These are phyloP conservation scores for Ceratopteris richardii DNA, from an alignment of 75 land plant genomes.

Conservation along the genomic window DNA sequence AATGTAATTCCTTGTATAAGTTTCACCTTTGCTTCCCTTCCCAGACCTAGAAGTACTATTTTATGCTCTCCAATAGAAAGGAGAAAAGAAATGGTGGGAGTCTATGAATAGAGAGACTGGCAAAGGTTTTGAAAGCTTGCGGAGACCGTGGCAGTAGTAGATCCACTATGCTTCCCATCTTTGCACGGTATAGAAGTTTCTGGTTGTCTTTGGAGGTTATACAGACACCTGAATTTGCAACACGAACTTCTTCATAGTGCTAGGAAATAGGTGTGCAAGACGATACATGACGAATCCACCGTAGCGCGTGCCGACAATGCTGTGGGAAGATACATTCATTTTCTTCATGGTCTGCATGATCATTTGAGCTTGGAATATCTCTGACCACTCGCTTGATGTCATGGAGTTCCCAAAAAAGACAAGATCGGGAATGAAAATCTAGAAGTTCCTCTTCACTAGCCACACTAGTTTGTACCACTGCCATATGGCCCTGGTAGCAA, in stretches of 20 bases:
- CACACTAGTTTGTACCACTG: constrained; percentile 24
- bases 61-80: constrained; percentile 37
- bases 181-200: constrained; percentile 23
- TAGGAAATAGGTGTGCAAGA: constrained; percentile 40
- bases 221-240: constrained; percentile 66
- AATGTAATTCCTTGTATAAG: constrained; percentile 53
- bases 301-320: constrained; percentile 70
- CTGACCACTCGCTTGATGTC: constrained; percentile 29
- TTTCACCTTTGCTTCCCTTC: constrained; percentile 46
- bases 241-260: constrained; percentile 56
- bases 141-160: constrained; percentile 51
- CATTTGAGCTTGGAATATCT: constrained; percentile 58
- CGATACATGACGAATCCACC: constrained; percentile 86
- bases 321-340: constrained; percentile 22
- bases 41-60: constrained; percentile 37
- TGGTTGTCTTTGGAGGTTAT: constrained; percentile 26
- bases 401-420: constrained; percentile 25
- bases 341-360: constrained; percentile 32
- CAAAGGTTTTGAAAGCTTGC: constrained; percentile 19
- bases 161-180: constrained; percentile 21
- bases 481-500: constrained; percentile 11
- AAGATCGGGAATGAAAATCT: constrained; percentile 23
- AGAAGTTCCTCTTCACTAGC: constrained; percentile 10
- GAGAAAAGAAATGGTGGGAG: constrained; percentile 15
- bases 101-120: constrained; percentile 16